Evolutionary conservation across 108 stramenopile genomes (phyloP).

Genomic region (Licmophora abbreviata): DNA sequence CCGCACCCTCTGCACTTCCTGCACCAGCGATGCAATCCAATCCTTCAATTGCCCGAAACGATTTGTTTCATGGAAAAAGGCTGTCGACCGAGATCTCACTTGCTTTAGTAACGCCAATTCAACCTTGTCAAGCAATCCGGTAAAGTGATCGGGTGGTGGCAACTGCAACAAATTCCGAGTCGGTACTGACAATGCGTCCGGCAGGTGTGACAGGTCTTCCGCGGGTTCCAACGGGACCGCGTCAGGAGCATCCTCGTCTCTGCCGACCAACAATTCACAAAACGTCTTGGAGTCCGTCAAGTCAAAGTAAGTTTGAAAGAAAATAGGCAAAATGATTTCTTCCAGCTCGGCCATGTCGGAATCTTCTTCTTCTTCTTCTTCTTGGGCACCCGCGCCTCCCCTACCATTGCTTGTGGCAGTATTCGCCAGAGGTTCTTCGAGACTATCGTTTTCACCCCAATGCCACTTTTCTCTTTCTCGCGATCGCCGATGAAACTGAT

Average conservation of each 20-base stretch:
- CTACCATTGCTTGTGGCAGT: neutral
- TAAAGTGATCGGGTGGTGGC: conserved; percentile 56
- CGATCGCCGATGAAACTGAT: conserved; percentile 11
- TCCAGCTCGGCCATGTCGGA: conserved; percentile 1
- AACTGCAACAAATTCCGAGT: conserved; percentile 45
- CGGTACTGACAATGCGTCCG: conserved; percentile 23
- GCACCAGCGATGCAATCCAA: conserved; percentile 46
- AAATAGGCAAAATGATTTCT: conserved; percentile 44
- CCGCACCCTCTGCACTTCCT: conserved; percentile 54
- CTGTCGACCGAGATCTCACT: conserved; percentile 58
- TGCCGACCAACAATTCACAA: conserved; percentile 43
- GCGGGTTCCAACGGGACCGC: conserved; percentile 3
- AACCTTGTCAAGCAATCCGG: conserved; percentile 62
- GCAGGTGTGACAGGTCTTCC: neutral
- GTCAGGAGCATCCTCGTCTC: conserved; percentile 24
- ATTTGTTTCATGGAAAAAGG: conserved; percentile 84
- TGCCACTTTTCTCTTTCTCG: neutral
- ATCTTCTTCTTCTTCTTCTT: conserved; percentile 5
- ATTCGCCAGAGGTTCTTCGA: neutral
- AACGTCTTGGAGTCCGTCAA: conserved; percentile 76
- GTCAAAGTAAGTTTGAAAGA: conserved; percentile 67
- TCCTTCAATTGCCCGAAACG: conserved; percentile 68
- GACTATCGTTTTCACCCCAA: neutral
- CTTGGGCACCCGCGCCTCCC: neutral
- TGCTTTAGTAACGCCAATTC: conserved; percentile 75